Evolutionary conservation across 208 protist genomes (phyloP).

Genomic region (Acanthamoeba culbertsoni): DNA sequence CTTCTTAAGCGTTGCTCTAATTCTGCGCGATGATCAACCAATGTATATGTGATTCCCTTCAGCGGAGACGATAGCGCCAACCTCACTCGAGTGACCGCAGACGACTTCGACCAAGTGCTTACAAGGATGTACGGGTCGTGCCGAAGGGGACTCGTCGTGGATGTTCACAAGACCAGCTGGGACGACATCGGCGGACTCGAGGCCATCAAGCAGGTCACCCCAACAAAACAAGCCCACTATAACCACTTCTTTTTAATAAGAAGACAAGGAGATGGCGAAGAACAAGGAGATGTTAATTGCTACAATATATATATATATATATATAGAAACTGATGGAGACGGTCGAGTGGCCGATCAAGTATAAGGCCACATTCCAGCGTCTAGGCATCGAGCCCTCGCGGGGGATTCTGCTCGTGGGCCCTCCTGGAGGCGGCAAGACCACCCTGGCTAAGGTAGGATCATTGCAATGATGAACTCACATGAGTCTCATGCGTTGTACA

Average conservation of each 20-base stretch:
- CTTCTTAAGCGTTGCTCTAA: not conserved
- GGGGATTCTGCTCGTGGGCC: conserved; percentile 94
- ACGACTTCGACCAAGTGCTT: conserved; percentile 8
- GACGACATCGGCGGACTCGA: conserved; percentile 78
- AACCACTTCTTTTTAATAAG: not conserved
- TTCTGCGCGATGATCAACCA: not conserved
- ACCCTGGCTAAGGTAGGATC: conserved; percentile 67
- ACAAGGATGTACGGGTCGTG: not conserved
- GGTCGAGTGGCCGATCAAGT: conserved; percentile 75
- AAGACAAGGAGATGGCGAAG: not conserved
- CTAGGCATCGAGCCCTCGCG: conserved; percentile 77
- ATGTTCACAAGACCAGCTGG: conserved; percentile 61
- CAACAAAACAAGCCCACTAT: not conserved
- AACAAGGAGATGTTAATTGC: not conserved
- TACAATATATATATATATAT: not conserved
- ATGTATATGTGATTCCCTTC: not conserved
- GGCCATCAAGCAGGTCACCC: conserved; percentile 60
- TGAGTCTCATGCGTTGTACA: not conserved
- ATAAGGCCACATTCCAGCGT: conserved; percentile 58
- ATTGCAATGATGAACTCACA: not conserved
- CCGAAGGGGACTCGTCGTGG: not conserved
- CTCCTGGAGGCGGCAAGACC: conserved; percentile 93
- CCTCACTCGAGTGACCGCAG: not conserved
- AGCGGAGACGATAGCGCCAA: not conserved
- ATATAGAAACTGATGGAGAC: conserved; percentile 65